phyloP scores from a whole-genome alignment of 306 rosid species.

The Quercus engelmannii region DNA sequence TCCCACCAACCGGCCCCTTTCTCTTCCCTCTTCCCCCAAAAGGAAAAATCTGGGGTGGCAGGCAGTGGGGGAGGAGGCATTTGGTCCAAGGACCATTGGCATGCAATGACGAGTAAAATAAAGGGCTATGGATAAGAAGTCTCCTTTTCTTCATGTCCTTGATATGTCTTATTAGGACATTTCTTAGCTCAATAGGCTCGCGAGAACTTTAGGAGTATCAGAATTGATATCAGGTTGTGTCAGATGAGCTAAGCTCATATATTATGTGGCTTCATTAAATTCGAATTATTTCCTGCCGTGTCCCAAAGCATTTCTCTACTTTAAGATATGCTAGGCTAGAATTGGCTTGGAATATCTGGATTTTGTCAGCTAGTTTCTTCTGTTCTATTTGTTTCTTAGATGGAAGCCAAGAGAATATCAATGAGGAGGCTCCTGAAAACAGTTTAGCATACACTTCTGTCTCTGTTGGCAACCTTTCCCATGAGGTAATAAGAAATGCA shows the following conservation, averaged over 20 bases:
- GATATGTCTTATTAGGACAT: background rate
- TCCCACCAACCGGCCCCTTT: no score
- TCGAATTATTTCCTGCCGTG: background rate
- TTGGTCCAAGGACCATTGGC: background rate
- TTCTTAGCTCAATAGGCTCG: background rate
- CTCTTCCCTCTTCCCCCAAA: no score
- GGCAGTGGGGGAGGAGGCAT: background rate
- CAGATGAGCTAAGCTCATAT: background rate
- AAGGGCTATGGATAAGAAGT: background rate
- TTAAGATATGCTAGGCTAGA: background rate
- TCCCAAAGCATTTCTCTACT: background rate
- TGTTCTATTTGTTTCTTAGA: slow-evolving; percentile 30
- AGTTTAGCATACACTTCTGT: slow-evolving; percentile 28
- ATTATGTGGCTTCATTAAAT: background rate
- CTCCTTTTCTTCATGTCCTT: background rate
- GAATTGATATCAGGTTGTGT: background rate
- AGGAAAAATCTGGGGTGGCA: no score
- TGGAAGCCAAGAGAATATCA: slow-evolving; percentile 46
- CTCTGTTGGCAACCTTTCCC: no score
- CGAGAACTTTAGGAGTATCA: background rate
- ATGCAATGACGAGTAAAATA: background rate
- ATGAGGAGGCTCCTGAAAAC: slow-evolving; percentile 59
- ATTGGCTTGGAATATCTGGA: slow-evolving; percentile 15
- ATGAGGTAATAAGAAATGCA: slow-evolving; percentile 37
- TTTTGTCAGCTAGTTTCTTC: slow-evolving; percentile 8